Evolutionary conservation across 164 flowering plant genomes (phyloP).

Genomic region (Platanus orientalis): DNA sequence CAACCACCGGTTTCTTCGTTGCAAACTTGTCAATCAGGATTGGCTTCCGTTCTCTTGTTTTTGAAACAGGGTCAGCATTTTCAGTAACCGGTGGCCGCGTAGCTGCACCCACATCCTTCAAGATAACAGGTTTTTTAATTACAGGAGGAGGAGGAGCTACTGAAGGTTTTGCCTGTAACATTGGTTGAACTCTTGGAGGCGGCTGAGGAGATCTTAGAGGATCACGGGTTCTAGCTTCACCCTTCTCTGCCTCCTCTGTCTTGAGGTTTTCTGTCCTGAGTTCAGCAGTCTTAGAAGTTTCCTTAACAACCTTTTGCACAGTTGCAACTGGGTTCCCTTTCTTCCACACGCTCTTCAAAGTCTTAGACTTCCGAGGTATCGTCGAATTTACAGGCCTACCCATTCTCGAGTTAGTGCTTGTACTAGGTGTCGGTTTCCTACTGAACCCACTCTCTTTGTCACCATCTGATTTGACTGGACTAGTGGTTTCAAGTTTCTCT

Average conservation of each 20-base stretch:
- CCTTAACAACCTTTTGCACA: constrained; percentile 50
- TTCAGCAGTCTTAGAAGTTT: constrained; percentile 24
- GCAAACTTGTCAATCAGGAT: constrained; percentile 88
- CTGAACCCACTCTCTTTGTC: constrained; percentile 22
- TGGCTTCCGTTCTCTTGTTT: constrained; percentile 59
- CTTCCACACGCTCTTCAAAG: constrained; percentile 85
- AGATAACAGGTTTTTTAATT: constrained; percentile 52
- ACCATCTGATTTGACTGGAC: constrained; percentile 9
- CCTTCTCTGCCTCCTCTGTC: constrained; percentile 19
- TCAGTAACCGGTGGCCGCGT: constrained; percentile 29
- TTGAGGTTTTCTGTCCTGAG: constrained; percentile 19
- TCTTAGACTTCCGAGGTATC: constrained; percentile 32
- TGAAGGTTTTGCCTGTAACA: constrained; percentile 58
- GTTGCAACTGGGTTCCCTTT: constrained; percentile 71
- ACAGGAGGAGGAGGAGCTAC: constrained; percentile 52
- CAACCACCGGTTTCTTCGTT: constrained; percentile 61
- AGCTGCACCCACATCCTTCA: constrained; percentile 71
- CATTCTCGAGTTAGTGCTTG: constrained; percentile 17
- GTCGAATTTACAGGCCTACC: constrained; percentile 24
- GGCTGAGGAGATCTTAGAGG: constrained; percentile 42
- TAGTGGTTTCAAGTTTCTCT: constrained; percentile 58
- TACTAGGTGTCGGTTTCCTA: constrained; percentile 26
- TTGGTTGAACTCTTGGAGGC: constrained; percentile 52
- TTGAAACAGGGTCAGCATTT: constrained; percentile 18
- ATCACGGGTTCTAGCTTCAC: constrained; percentile 18